phyloP scores from a whole-genome alignment of 2,329 filamentous ascomycete genomes.

The Chalara sp. region DNA sequence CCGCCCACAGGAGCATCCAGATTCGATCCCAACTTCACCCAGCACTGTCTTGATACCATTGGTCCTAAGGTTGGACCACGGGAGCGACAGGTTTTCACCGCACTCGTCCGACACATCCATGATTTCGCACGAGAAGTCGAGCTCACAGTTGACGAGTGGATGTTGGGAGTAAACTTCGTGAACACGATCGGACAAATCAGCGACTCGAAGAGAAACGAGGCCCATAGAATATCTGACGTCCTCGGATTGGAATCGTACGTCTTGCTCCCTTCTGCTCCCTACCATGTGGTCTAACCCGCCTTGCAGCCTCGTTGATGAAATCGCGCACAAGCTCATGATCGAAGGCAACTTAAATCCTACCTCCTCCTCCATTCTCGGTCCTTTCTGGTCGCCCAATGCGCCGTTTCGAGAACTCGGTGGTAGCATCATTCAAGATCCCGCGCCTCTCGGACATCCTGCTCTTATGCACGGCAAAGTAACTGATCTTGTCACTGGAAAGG shows the following conservation, averaged over 20 bases:
- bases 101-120: conserved; percentile 66
- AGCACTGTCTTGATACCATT: conserved; percentile 67
- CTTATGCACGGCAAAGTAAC: conserved; percentile 52
- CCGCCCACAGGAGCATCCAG: conserved; percentile 9
- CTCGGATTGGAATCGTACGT: conserved; percentile 66
- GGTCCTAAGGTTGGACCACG: conserved; percentile 61
- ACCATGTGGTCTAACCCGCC: neutral
- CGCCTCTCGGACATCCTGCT: conserved; percentile 43
- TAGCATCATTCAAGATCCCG: conserved; percentile 48
- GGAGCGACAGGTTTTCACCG: conserved; percentile 54
- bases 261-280: neutral
- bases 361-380: conserved; percentile 71
- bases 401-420: conserved; percentile 64
- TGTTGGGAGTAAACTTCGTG: conserved; percentile 66
- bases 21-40: conserved; percentile 74
- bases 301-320: conserved; percentile 53
- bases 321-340: conserved; percentile 18
- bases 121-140: conserved; percentile 74
- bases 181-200: conserved; percentile 65
- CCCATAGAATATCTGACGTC: conserved; percentile 66
- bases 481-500: conserved; percentile 28
- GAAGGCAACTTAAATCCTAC: conserved; percentile 16
- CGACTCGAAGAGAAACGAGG: conserved; percentile 64
- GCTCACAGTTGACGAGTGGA: conserved; percentile 71
- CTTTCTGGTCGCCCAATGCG: conserved; percentile 73